Conservation (phyloP, 2,329 filamentous ascomycete species). For the Microsporum canis region DNA sequence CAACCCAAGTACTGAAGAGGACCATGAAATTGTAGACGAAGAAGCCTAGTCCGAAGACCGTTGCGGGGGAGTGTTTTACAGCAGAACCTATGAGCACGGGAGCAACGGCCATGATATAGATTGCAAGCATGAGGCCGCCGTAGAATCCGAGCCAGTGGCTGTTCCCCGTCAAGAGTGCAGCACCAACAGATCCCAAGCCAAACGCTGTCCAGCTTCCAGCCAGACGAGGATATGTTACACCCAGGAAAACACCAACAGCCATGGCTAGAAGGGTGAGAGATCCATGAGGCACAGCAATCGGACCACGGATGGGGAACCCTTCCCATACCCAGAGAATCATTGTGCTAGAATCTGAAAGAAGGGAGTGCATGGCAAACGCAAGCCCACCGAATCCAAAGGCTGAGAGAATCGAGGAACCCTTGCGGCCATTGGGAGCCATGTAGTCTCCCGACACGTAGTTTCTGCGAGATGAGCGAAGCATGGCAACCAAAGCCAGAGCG, state of each 20-base stretch:
- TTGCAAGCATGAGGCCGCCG: slow-evolving; percentile 61
- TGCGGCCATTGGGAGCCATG: slow-evolving; percentile 42
- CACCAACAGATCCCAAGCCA: slow-evolving; percentile 65
- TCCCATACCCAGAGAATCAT: slow-evolving; percentile 99
- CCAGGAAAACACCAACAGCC: slow-evolving; percentile 65
- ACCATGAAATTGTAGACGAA: slow-evolving; percentile 86
- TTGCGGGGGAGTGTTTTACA: slow-evolving; percentile 61
- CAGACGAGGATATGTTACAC: slow-evolving; percentile 60
- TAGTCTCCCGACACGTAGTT: slow-evolving; percentile 43
- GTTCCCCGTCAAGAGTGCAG: slow-evolving; percentile 63
- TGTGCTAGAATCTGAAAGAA: slow-evolving; percentile 92
- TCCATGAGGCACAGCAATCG: slow-evolving; percentile 79
- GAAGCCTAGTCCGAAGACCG: slow-evolving; percentile 79
- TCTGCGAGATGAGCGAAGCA: slow-evolving; percentile 61
- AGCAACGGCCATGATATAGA: slow-evolving; percentile 71
- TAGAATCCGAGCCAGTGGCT: slow-evolving; percentile 83
- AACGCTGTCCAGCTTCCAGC: slow-evolving; percentile 70
- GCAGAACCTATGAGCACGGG: slow-evolving; percentile 66
- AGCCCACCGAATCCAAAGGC: slow-evolving; percentile 71
- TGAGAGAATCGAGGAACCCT: slow-evolving; percentile 59
- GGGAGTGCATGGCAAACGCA: slow-evolving; percentile 79
- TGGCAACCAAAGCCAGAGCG: slow-evolving; percentile 60
- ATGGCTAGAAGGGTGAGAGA: slow-evolving; percentile 78
- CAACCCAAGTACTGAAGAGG: slow-evolving; percentile 97
- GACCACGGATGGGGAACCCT: slow-evolving; percentile 81